phyloP scores from a whole-genome alignment of 768 basidiomycete species.

The Tylopilus rubrobrunneus region DNA sequence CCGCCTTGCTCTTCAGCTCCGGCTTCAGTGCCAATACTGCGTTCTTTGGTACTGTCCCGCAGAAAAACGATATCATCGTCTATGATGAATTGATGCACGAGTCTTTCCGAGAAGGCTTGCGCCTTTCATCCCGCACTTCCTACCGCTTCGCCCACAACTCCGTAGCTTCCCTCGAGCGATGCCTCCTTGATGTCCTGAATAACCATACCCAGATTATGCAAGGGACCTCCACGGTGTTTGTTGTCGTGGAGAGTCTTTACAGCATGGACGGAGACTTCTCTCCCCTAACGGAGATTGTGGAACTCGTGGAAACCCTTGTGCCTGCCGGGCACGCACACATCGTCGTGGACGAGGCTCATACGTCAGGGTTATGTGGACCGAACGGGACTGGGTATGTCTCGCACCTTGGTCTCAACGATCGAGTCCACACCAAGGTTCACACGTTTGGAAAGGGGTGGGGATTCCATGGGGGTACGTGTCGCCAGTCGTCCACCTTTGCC shows the following conservation, averaged over 20 bases:
- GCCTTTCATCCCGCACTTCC: slow-evolving; percentile 29
- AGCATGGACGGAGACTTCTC: slow-evolving; percentile 60
- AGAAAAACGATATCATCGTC: slow-evolving; percentile 43
- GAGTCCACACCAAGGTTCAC: slow-evolving; percentile 46
- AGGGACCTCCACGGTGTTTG: slow-evolving; percentile 37
- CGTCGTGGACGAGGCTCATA: slow-evolving; percentile 56
- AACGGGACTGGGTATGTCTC: slow-evolving; percentile 42
- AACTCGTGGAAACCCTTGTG: slow-evolving; percentile 34
- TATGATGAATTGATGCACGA: slow-evolving; percentile 53
- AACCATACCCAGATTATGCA: slow-evolving; percentile 16
- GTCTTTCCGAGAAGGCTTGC: slow-evolving; percentile 49
- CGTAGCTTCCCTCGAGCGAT: slow-evolving; percentile 28
- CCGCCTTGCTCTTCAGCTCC: slow-evolving; percentile 48
- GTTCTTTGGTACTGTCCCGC: slow-evolving; percentile 45
- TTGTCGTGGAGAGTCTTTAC: slow-evolving; percentile 53
- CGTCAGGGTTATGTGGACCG: slow-evolving; percentile 48
- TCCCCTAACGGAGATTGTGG: slow-evolving; percentile 42
- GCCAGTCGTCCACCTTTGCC: slow-evolving; percentile 2
- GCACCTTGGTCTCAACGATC: slow-evolving; percentile 40
- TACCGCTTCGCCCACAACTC: slow-evolving; percentile 47
- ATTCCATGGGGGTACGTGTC: slow-evolving; percentile 10
- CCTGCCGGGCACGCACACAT: slow-evolving; percentile 39
- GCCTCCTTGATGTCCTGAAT: slow-evolving; percentile 26
- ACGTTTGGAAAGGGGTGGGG: slow-evolving; percentile 48
- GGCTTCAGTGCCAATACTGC: slow-evolving; percentile 53